Evolutionary conservation across 257 asterid genomes (phyloP).

Genomic region (Solanum dulcamara): DNA sequence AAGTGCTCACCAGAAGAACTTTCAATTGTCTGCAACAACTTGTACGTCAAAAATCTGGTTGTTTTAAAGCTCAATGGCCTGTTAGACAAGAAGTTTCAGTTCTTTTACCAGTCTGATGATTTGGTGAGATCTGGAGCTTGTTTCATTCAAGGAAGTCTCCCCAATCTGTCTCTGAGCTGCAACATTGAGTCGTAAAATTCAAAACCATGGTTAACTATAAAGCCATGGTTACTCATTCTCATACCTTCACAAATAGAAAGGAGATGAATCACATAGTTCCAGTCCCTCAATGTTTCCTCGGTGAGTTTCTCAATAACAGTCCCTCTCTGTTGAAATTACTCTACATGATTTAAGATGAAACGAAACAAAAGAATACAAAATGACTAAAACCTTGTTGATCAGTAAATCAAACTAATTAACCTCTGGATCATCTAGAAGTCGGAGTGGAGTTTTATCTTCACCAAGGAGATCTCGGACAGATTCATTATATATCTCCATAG

Average conservation of each 20-base stretch:
- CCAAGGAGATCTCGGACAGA: constrained; percentile 75
- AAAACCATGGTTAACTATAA: neutral
- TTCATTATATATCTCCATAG: constrained; percentile 93
- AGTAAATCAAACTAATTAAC: constrained; percentile 11
- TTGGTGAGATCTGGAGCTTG: constrained; percentile 95
- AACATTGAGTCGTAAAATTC: neutral
- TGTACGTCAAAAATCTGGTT: neutral
- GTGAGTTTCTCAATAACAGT: constrained; percentile 76
- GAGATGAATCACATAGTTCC: constrained; percentile 52
- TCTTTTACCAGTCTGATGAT: constrained; percentile 66
- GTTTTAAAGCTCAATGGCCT: neutral
- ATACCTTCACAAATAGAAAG: constrained; percentile 67
- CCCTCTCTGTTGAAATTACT: constrained; percentile 47
- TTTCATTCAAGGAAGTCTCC: constrained; percentile 80
- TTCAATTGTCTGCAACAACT: constrained; percentile 49
- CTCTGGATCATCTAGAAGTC: constrained; percentile 96
- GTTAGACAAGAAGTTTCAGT: neutral
- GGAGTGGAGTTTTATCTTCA: constrained; percentile 46
- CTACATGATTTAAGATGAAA: neutral
- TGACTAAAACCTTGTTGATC: neutral
- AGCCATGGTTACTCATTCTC: neutral
- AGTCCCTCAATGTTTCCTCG: constrained; percentile 49
- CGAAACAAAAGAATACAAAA: neutral
- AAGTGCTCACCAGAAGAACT: constrained; percentile 50
- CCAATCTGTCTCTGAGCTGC: constrained; percentile 90